A percentile compares a stretch with the other conserved stretches of the same genome.
phyloP scores from a whole-genome alignment of 1,284 basidiomycete species.

The Moesziomyces parantarcticus region DNA sequence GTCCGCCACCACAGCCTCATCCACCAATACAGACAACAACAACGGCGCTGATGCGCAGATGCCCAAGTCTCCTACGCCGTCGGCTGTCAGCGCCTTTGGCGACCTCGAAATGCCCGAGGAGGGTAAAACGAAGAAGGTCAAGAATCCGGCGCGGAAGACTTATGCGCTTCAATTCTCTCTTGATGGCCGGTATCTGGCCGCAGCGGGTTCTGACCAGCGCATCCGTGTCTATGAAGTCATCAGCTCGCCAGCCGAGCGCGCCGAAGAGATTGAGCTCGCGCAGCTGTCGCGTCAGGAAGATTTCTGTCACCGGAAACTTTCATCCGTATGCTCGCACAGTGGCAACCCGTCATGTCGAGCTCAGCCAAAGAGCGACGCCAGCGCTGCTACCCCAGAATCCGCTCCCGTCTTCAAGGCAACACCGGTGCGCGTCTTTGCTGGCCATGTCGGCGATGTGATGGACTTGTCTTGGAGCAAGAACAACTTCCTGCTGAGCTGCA shows the following conservation, averaged over 20 bases:
- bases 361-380: not conserved
- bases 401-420: slow-evolving; percentile 48
- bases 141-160: slow-evolving; percentile 49
- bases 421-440: slow-evolving; percentile 64
- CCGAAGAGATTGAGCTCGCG: slow-evolving; percentile 31
- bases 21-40: not conserved
- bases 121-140: slow-evolving; percentile 8
- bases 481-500: slow-evolving; percentile 68
- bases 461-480: slow-evolving; percentile 69
- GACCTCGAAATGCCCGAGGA: slow-evolving; percentile 11
- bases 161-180: slow-evolving; percentile 66
- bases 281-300: slow-evolving; percentile 11
- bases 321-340: not conserved
- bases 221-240: slow-evolving; percentile 62
- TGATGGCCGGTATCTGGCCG: slow-evolving; percentile 67
- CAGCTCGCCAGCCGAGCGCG: slow-evolving; percentile 27
- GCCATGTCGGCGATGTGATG: slow-evolving; percentile 67
- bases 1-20: slow-evolving; percentile 5
- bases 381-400: slow-evolving; percentile 4
- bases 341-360: not conserved
- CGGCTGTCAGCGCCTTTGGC: slow-evolving; percentile 4
- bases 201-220: slow-evolving; percentile 67
- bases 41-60: slow-evolving; percentile 3
- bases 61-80: slow-evolving; percentile 22
- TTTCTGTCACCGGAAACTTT: not conserved